Conservation (phyloP, 192 early-diverging fungal species). For the Linnemannia schmuckeri region DNA sequence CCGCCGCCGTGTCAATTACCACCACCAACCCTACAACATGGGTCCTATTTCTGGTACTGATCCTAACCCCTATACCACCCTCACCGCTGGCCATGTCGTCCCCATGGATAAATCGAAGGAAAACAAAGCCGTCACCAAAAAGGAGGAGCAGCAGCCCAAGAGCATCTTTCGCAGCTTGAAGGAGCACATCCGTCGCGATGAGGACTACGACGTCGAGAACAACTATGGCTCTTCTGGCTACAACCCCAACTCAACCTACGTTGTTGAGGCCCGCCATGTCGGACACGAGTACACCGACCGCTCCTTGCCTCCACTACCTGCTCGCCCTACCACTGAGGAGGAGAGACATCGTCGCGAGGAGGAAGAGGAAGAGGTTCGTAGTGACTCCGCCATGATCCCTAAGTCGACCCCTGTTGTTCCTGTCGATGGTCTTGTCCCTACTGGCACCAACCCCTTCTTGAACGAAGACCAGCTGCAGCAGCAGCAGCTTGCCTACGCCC, state of each 20-base stretch:
- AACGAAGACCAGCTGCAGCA: not conserved
- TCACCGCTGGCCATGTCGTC: not conserved
- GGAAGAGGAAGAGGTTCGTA: not conserved
- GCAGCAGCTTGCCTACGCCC: not conserved
- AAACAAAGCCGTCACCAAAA: not conserved
- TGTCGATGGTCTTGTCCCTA: not conserved
- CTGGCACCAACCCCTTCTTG: slow-evolving; percentile 1
- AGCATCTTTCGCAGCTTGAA: not conserved
- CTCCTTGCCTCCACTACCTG: not conserved
- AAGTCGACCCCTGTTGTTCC: not conserved
- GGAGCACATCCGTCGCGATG: not conserved
- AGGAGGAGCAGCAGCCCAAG: not conserved
- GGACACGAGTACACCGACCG: not conserved
- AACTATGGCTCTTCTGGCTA: not conserved
- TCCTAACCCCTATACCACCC: not conserved
- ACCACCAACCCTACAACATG: not conserved
- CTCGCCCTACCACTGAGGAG: not conserved
- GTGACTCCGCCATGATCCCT: not conserved
- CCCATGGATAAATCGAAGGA: not conserved
- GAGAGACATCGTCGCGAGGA: not conserved
- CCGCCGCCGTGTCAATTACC: not conserved
- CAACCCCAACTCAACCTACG: not conserved
- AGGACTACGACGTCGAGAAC: not conserved
- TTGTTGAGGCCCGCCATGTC: not conserved
- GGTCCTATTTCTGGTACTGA: not conserved